Percentiles rank a stretch among this genome's conserved stretches.
Evolutionary conservation across 768 basidiomycete genomes (phyloP).

Genomic region (Tulasnella sp.): DNA sequence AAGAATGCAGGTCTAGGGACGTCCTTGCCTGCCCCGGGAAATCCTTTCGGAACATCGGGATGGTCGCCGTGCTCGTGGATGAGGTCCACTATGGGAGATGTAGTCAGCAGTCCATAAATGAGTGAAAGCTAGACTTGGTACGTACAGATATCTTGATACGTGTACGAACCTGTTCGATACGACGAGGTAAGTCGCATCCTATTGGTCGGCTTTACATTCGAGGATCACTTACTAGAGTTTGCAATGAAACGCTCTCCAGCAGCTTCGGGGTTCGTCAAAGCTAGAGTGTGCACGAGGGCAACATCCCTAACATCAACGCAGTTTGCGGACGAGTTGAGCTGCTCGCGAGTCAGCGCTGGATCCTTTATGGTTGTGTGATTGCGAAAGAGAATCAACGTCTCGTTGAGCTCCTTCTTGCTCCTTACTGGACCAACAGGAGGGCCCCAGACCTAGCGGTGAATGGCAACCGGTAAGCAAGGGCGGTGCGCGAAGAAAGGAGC

Average conservation of each 20-base stretch:
- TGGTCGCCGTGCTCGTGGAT: background rate
- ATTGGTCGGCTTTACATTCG: background rate
- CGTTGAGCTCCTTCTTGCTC: constrained; percentile 32
- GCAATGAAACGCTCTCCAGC: constrained; percentile 23
- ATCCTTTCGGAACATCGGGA: constrained; percentile 20
- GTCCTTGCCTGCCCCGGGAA: constrained; percentile 6
- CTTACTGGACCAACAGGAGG: constrained; percentile 34
- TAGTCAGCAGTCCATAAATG: background rate
- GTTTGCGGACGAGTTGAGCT: background rate
- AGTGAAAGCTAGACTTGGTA: background rate
- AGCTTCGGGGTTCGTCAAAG: constrained; percentile 22
- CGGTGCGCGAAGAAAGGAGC: too few species aligned
- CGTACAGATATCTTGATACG: constrained; percentile 19
- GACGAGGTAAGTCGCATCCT: too few species aligned
- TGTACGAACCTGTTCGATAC: constrained; percentile 14
- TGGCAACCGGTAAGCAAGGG: too few species aligned
- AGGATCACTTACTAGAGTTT: background rate
- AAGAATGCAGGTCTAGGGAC: background rate
- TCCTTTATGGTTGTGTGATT: constrained; percentile 6
- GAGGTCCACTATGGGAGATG: constrained; percentile 7
- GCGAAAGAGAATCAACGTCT: constrained; percentile 22
- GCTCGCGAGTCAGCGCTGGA: constrained; percentile 15
- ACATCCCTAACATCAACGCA: constrained; percentile 31
- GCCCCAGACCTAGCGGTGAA: constrained; percentile 32
- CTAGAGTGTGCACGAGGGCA: constrained; percentile 26